Evolutionary conservation across 2,329 filamentous ascomycete species (phyloP).

Genomic region (Fusarium protoensiforme): DNA sequence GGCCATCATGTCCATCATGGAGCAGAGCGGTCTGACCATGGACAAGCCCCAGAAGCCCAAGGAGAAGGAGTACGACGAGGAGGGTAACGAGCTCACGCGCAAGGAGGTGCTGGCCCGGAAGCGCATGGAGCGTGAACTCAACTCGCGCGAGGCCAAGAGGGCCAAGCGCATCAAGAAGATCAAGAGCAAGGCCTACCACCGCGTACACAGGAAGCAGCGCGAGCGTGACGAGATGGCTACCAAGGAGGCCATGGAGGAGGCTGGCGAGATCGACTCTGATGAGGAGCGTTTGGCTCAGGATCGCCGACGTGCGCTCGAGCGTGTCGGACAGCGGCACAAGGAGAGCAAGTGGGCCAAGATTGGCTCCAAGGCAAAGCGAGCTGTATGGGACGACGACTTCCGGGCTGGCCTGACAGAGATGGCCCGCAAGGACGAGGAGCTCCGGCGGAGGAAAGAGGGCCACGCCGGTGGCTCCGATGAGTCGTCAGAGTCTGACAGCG

Average conservation of each 20-base stretch:
- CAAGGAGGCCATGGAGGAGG: slow-evolving; percentile 64
- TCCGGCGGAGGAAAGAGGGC: slow-evolving; percentile 82
- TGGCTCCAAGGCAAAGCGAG: slow-evolving; percentile 80
- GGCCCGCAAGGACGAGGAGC: slow-evolving; percentile 83
- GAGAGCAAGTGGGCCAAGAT: slow-evolving; percentile 95
- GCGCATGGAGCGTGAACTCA: slow-evolving; percentile 82
- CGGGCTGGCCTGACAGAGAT: slow-evolving; percentile 82
- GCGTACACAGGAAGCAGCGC: slow-evolving; percentile 84
- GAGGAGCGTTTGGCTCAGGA: slow-evolving; percentile 74
- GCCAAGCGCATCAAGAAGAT: slow-evolving; percentile 98
- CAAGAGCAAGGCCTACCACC: slow-evolving; percentile 95
- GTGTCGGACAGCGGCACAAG: slow-evolving; percentile 85
- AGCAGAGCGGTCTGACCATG: slow-evolving; percentile 82
- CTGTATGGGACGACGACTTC: slow-evolving; percentile 90
- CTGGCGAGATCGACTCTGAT: slow-evolving; percentile 71
- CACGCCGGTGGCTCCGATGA: slow-evolving; percentile 63
- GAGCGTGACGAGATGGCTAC: slow-evolving; percentile 65
- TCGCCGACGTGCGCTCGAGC: slow-evolving; percentile 81
- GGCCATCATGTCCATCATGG: slow-evolving; percentile 88
- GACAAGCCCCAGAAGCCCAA: slow-evolving; percentile 57
- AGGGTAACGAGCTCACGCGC: slow-evolving; percentile 77
- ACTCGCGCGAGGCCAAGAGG: slow-evolving; percentile 89
- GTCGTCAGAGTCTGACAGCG: slow-evolving; percentile 63
- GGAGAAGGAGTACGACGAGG: slow-evolving; percentile 73
- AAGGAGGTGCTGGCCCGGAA: slow-evolving; percentile 79